phyloP scores from a whole-genome alignment of 108 stramenopile species.

The Cyclotella baltica region DNA sequence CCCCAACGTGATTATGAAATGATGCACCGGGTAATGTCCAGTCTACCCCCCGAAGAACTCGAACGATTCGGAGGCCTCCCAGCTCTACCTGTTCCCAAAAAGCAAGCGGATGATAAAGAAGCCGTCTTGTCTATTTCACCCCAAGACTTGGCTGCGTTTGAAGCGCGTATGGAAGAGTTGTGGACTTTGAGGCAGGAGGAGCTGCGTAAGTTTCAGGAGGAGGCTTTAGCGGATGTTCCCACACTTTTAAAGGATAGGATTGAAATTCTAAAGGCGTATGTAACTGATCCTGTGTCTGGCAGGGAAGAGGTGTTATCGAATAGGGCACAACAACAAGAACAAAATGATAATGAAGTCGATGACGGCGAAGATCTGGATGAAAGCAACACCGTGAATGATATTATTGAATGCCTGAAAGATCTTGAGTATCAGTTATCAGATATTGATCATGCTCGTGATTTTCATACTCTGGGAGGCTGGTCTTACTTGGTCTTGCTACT shows the following conservation, averaged over 20 bases:
- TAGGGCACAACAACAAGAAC: background rate
- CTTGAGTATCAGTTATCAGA: conserved; percentile 92
- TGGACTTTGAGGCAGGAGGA: conserved; percentile 87
- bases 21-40: conserved; percentile 86
- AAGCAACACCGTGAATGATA: conserved; percentile 30
- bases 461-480: conserved; percentile 95
- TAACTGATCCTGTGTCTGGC: conserved; percentile 50
- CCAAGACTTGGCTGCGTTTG: conserved; percentile 58
- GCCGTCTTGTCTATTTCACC: conserved; percentile 6
- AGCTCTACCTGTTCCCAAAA: conserved; percentile 40
- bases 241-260: conserved; percentile 71
- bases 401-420: conserved; percentile 73
- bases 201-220: conserved; percentile 61
- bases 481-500: conserved; percentile 73
- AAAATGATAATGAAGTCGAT: conserved; percentile 14
- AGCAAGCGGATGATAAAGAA: conserved; percentile 4
- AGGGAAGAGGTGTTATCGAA: conserved; percentile 22
- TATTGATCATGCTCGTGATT: conserved; percentile 95
- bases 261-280: conserved; percentile 57
- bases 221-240: conserved; percentile 66
- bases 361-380: conserved; percentile 26
- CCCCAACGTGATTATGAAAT: conserved; percentile 70
- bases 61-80: conserved; percentile 78
- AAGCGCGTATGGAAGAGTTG: conserved; percentile 70
- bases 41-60: conserved; percentile 78